Conservation (phyloP, 768 basidiomycete genomes). For the Gloeophyllum trabeum region DNA sequence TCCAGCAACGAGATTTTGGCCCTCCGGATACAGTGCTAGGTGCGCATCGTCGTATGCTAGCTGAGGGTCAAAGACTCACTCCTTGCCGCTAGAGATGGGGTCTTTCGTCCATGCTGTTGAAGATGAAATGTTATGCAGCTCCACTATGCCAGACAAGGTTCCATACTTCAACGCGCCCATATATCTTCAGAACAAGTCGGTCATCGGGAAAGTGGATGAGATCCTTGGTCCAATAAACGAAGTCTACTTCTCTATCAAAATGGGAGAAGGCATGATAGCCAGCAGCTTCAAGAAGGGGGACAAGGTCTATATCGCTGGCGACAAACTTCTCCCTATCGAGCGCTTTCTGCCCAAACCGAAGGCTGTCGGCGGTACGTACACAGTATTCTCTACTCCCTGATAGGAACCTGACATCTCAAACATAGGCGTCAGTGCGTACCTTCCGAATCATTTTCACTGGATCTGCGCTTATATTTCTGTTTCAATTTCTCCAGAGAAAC, state of each 20-base stretch:
- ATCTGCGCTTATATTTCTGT: too few relatives aligned
- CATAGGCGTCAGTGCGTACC: too few relatives aligned
- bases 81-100: constrained; percentile 64
- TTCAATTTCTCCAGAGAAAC: too few relatives aligned
- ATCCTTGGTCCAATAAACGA: constrained; percentile 99
- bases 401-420: too few relatives aligned
- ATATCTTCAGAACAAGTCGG: constrained; percentile 92
- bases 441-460: too few relatives aligned
- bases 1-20: constrained; percentile 59
- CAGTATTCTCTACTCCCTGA: too few relatives aligned
- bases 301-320: constrained; percentile 95
- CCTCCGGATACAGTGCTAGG: constrained; percentile 77
- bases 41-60: constrained; percentile 17
- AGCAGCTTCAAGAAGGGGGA: constrained; percentile 95
- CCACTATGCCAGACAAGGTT: constrained; percentile 78
- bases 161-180: constrained; percentile 99
- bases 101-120: constrained; percentile 92
- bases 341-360: constrained; percentile 97
- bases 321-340: constrained; percentile 94
- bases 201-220: constrained; percentile 96
- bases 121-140: constrained; percentile 94
- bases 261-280: constrained; percentile 92
- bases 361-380: constrained; percentile 47
- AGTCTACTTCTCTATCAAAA: constrained; percentile 96
- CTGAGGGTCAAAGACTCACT: neutral